A percentile compares a stretch with the other conserved stretches of the same genome.
These are phyloP conservation scores for Xylaria sp. DNA, from an alignment of 495 filamentous ascomycete genomes.

Conservation along the genomic window DNA sequence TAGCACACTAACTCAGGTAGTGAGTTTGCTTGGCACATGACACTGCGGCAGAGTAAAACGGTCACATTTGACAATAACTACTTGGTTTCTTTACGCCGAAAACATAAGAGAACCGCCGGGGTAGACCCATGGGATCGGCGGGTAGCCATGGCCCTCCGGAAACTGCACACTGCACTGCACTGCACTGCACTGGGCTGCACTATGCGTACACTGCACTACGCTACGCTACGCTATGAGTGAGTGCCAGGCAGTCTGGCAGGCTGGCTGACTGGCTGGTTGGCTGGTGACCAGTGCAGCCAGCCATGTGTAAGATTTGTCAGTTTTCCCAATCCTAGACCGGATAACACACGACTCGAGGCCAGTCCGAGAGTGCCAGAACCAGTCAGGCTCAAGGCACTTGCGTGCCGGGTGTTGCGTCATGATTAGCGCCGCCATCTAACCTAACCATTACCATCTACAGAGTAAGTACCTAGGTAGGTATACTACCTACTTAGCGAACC, in stretches of 20 bases:
- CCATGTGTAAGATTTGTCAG: conserved; percentile 21
- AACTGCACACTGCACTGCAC: no score
- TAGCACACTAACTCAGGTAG: neutral
- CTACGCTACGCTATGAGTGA: no score
- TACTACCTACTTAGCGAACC: conserved; percentile 6
- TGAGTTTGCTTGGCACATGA: conserved; percentile 7
- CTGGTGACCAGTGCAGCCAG: neutral
- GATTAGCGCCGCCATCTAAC: conserved; percentile 22
- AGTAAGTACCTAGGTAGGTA: no score
- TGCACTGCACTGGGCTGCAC: no score
- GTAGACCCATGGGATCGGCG: conserved; percentile 17
- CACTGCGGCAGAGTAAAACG: neutral
- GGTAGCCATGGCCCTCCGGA: neutral
- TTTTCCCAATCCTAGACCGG: conserved; percentile 3
- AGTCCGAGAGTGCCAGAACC: conserved; percentile 4
- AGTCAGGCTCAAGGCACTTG: conserved; percentile 4
- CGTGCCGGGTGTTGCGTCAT: conserved; percentile 25
- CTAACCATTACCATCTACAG: no score
- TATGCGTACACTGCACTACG: no score
- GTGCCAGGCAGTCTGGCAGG: neutral
- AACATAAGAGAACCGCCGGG: neutral
- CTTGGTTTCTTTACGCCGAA: neutral
- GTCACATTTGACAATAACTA: conserved; percentile 17
- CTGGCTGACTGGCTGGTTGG: no score
- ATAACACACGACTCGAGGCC: conserved; percentile 17